A percentile compares a stretch with the other conserved stretches of the same genome.
Conservation (phyloP, 805 yeast species). For the Saccharomycopsis synnaedendra region DNA sequence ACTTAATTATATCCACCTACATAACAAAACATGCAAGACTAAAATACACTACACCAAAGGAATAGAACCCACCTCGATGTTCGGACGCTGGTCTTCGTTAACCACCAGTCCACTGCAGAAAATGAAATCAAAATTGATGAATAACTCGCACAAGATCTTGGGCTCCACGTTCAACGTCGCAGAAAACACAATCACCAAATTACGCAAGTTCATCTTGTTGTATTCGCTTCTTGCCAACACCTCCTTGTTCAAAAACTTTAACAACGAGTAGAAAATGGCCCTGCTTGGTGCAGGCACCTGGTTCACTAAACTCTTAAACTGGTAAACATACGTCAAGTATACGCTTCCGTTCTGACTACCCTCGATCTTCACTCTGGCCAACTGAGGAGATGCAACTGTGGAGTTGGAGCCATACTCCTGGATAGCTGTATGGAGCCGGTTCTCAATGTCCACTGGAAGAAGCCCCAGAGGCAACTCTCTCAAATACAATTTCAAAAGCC, state of each 20-base stretch:
- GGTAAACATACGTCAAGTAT: constrained; percentile 14
- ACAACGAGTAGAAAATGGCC: constrained; percentile 52
- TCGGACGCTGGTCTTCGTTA: constrained; percentile 31
- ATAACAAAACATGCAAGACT: too few species aligned
- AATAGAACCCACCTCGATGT: constrained; percentile 44
- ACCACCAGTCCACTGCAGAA: constrained; percentile 42
- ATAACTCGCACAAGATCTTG: constrained; percentile 44
- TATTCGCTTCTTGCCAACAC: constrained; percentile 47
- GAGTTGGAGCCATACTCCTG: constrained; percentile 18
- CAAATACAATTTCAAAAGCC: constrained; percentile 70
- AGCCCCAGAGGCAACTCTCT: constrained; percentile 65
- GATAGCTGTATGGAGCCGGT: constrained; percentile 27
- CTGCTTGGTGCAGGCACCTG: constrained; percentile 41
- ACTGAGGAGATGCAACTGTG: constrained; percentile 18
- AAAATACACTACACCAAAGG: constrained; percentile 10
- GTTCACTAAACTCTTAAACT: constrained; percentile 14
- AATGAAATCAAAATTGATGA: constrained; percentile 50
- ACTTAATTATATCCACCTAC: too few species aligned
- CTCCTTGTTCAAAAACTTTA: constrained; percentile 46
- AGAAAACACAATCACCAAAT: constrained; percentile 70
- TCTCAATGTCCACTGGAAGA: constrained; percentile 41
- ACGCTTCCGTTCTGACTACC: not conserved
- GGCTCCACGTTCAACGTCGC: constrained; percentile 67
- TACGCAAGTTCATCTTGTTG: constrained; percentile 79
- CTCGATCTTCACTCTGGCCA: constrained; percentile 16